Evolutionary conservation across 2,329 filamentous ascomycete species (phyloP), one percentile per base, ranked within the genome.

Genomic region (Gnomoniopsis sp.): DNA sequence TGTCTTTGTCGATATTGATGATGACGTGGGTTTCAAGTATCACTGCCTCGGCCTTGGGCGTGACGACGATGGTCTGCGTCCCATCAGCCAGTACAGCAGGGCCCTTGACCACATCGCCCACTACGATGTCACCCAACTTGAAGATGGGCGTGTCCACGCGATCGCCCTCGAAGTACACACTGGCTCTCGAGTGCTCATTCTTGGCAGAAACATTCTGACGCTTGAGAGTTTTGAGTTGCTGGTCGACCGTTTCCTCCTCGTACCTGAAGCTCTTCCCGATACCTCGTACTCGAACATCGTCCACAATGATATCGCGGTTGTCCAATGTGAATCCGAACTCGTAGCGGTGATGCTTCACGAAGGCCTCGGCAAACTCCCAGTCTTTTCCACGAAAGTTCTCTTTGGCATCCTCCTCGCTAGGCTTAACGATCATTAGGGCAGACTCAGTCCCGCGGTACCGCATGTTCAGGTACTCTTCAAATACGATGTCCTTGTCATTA

Each of bases 381-480:
- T 88, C 83, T 23, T 90, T 84, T 7, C 85, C 86, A 23, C 72
- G 77, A 63, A 83, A 89, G 15, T 81, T 76, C 43, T 81, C 79
- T 60, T 84, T 75, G 0, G 79, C 79, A 58, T 90, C 87, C 53
- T 86, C 82, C 41, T 80, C 74, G 2, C 74, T 81, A 0, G 92
- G 91, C 71, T 88, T 91, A 63, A 95, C 76, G 50, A 96, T 85
- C 92, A 96, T 97, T 46, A 96, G 80, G 1, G 92, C 90, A 8
- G 91, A 96, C 70, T 96, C 92, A 0, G 92, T 96, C 12, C 92
- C 92, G 38, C 91, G 85, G 68, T 96, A 96, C 58, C 93, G 81
- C 88, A 97, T 92, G 70, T 97, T 96, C 58, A 98, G 83, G 68
- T 96, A 97, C 69, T 96, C 90, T 70, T 96, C 92, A 67, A 93